A percentile compares a stretch with the other conserved stretches of the same genome.
These are phyloP conservation scores for Naganishia albida DNA, from an alignment of 1,284 basidiomycete species.

Conservation along the genomic window DNA sequence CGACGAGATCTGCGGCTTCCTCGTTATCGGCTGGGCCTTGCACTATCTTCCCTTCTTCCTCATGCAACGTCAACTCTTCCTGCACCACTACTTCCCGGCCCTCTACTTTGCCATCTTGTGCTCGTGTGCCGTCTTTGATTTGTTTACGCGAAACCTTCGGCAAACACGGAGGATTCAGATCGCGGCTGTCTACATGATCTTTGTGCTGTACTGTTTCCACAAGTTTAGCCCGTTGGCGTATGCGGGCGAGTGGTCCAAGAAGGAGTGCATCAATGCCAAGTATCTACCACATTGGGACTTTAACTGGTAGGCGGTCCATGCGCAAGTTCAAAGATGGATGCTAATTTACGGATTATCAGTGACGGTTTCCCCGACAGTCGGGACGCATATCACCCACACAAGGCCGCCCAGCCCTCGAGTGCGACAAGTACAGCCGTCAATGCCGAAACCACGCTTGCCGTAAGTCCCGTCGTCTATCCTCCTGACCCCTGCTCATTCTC, in stretches of 20 bases:
- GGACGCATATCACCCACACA: conserved; percentile 13
- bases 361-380: conserved; percentile 23
- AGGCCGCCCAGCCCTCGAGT: conserved; percentile 36
- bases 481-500: not conserved
- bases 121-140: conserved; percentile 77
- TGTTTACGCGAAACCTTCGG: conserved; percentile 73
- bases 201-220: conserved; percentile 76
- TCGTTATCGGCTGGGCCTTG: conserved; percentile 90
- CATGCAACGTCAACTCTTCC: conserved; percentile 93
- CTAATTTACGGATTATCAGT: conserved; percentile 10
- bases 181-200: conserved; percentile 67
- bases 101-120: conserved; percentile 90
- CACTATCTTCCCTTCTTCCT: conserved; percentile 98
- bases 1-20: conserved; percentile 84
- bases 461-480: conserved; percentile 1
- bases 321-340: not conserved
- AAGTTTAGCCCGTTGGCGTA: conserved; percentile 83
- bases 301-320: conserved; percentile 65
- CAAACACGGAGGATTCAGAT: conserved; percentile 77
- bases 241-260: conserved; percentile 81
- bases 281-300: conserved; percentile 97
- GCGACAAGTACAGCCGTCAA: conserved; percentile 47
- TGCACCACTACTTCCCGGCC: conserved; percentile 97
- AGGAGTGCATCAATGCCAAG: conserved; percentile 72
- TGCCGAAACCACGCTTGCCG: conserved; percentile 39